Conservation (phyloP, 2,329 filamentous ascomycete species). For the Dothidotthia symphoricarpi region DNA sequence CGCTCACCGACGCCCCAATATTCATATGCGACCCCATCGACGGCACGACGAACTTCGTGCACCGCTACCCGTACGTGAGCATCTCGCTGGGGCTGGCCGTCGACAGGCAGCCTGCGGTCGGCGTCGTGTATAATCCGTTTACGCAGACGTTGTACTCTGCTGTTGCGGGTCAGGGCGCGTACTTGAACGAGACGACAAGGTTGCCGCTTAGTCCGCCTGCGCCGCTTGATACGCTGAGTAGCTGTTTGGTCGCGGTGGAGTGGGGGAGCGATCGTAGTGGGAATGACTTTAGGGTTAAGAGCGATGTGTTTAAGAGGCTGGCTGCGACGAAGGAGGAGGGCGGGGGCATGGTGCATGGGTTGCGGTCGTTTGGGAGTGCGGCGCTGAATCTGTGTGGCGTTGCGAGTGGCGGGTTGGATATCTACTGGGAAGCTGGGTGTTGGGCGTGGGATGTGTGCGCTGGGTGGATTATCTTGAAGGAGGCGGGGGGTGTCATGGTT, state of each 20-base stretch:
- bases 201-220: slow-evolving; percentile 55
- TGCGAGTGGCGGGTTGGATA: slow-evolving; percentile 67
- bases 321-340: slow-evolving; percentile 57
- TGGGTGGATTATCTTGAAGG: slow-evolving; percentile 71
- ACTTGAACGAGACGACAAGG: slow-evolving; percentile 36
- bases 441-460: slow-evolving; percentile 87
- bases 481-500: slow-evolving; percentile 72
- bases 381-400: slow-evolving; percentile 73
- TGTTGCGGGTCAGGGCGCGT: slow-evolving; percentile 67
- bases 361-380: slow-evolving; percentile 69
- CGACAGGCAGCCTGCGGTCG: slow-evolving; percentile 61
- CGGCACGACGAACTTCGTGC: slow-evolving; percentile 78
- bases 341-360: slow-evolving; percentile 72
- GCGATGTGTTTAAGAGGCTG: slow-evolving; percentile 60
- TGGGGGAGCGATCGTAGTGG: slow-evolving; percentile 70
- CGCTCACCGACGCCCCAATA: slow-evolving; percentile 66
- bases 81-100: slow-evolving; percentile 73
- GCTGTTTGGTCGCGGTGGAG: slow-evolving; percentile 67
- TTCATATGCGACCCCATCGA: slow-evolving; percentile 83
- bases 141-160: slow-evolving; percentile 67
- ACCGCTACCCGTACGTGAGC: slow-evolving; percentile 70
- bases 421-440: slow-evolving; percentile 81
- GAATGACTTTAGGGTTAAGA: slow-evolving; percentile 68
- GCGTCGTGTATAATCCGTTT: slow-evolving; percentile 80
- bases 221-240: slow-evolving; percentile 60